Percentiles rank a stretch among this genome's conserved stretches.
Evolutionary conservation across 352 stramenopile species (phyloP).

Genomic region (Phytopythium mirpurense): DNA sequence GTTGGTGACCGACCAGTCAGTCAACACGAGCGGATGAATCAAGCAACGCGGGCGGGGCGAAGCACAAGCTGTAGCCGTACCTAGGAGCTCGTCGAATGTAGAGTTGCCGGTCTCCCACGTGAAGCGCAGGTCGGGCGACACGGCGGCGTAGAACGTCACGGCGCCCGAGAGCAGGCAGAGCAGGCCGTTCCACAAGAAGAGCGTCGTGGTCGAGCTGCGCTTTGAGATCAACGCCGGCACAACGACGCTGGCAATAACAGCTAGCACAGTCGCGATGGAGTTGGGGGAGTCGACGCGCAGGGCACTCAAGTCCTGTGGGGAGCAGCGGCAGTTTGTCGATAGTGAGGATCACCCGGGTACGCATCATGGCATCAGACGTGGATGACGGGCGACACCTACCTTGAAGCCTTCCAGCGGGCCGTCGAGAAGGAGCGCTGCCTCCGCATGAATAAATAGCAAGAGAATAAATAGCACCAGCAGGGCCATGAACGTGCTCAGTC

Average conservation of each 20-base stretch:
- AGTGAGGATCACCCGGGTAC: constrained; percentile 3
- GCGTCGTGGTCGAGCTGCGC: constrained; percentile 32
- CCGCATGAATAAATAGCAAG: constrained; percentile 71
- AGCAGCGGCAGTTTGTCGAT: constrained; percentile 4
- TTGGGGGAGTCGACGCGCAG: constrained; percentile 56
- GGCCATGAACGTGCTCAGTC: constrained; percentile 41
- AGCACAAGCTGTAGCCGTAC: constrained; percentile 41
- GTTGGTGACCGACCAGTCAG: too few relatives aligned
- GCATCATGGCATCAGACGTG: not conserved
- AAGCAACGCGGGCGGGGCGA: too few relatives aligned
- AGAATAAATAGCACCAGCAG: constrained; percentile 59
- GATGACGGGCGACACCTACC: constrained; percentile 16
- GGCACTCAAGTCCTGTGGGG: constrained; percentile 36
- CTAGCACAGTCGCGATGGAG: constrained; percentile 35
- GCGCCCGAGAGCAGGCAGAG: constrained; percentile 45
- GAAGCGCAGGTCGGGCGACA: constrained; percentile 49
- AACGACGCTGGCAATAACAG: constrained; percentile 25
- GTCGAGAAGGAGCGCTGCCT: constrained; percentile 43
- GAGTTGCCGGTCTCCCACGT: constrained; percentile 59
- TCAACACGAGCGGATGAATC: too few relatives aligned
- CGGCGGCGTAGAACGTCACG: constrained; percentile 57
- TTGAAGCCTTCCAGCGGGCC: constrained; percentile 49
- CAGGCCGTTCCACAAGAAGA: constrained; percentile 74
- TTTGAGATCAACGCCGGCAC: constrained; percentile 33
- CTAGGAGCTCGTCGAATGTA: constrained; percentile 58